Percentiles rank a stretch among this genome's conserved stretches.
These are phyloP conservation scores for Pseudopediastrum boryanum DNA, from an alignment of 139 green algal species.

Conservation along the genomic window DNA sequence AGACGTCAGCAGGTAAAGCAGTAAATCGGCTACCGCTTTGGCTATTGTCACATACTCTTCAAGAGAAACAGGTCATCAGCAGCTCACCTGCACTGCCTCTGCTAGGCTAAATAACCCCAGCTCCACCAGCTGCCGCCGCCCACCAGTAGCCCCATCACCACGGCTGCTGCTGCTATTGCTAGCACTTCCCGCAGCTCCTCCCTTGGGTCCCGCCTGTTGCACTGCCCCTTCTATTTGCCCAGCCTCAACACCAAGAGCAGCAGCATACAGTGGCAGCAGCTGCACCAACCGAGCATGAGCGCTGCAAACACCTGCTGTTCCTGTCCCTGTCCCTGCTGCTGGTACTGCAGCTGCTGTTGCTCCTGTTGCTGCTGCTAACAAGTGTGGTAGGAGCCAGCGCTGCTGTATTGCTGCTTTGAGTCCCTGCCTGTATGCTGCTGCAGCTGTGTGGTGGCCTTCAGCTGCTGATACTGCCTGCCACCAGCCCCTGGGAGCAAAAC, in stretches of 20 bases:
- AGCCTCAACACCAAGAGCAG: neutral
- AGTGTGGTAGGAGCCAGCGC: slow-evolving; percentile 43
- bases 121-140: slow-evolving; percentile 36
- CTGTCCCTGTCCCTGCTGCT: neutral
- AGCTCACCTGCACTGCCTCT: slow-evolving; percentile 31
- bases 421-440: slow-evolving; percentile 15
- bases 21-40: too few relatives aligned
- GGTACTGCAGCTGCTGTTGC: neutral
- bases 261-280: neutral
- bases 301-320: slow-evolving; percentile 7
- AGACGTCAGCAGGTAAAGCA: too few relatives aligned
- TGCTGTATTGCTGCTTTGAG: slow-evolving; percentile 23
- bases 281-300: neutral
- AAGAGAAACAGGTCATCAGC: too few relatives aligned
- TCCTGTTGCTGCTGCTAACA: slow-evolving; percentile 40
- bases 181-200: neutral
- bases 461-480: slow-evolving; percentile 46
- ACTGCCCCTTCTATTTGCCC: neutral
- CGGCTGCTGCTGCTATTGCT: neutral
- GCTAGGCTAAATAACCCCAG: slow-evolving; percentile 27
- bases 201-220: neutral
- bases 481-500: slow-evolving; percentile 49
- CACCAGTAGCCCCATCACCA: neutral
- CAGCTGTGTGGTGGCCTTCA: slow-evolving; percentile 26
- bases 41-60: too few relatives aligned